Conservation (phyloP, 2,329 filamentous ascomycete species). For the Penicillium sp. region DNA sequence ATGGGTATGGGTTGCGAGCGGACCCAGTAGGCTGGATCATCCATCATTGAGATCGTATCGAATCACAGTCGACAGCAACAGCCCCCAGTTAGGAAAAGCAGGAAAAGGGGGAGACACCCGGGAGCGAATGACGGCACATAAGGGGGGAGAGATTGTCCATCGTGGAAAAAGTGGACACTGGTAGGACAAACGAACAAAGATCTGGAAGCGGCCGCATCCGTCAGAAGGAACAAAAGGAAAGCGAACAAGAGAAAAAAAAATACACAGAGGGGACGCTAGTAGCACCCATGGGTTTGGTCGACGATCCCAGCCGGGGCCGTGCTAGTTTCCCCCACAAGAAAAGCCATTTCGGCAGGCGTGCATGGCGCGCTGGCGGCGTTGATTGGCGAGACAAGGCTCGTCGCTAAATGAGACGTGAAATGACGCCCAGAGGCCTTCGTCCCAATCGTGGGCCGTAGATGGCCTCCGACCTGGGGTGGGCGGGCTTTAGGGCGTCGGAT, state of each 20-base stretch:
- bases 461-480: constrained; percentile 10
- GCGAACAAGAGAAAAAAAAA: not conserved
- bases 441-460: constrained; percentile 16
- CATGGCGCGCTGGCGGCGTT: constrained; percentile 1
- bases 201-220: no score
- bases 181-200: no score
- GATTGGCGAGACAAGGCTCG: constrained; percentile 8
- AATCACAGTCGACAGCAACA: no score
- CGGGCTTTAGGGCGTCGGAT: constrained; percentile 10
- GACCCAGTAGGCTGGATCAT: no score
- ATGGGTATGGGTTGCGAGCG: no score
- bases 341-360: constrained; percentile 13
- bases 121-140: no score
- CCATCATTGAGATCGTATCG: no score
- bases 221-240: no score
- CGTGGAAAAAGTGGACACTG: no score
- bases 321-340: constrained; percentile 13
- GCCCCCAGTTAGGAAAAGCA: no score
- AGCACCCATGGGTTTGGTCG: constrained; percentile 5
- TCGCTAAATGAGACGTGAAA: constrained; percentile 15
- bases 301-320: constrained; percentile 10
- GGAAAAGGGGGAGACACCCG: no score
- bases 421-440: constrained; percentile 6
- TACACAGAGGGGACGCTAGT: not conserved
- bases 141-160: no score